These are phyloP conservation scores for Coprinopsis cinerea DNA, from an alignment of 768 basidiomycete species.

Conservation along the genomic window DNA sequence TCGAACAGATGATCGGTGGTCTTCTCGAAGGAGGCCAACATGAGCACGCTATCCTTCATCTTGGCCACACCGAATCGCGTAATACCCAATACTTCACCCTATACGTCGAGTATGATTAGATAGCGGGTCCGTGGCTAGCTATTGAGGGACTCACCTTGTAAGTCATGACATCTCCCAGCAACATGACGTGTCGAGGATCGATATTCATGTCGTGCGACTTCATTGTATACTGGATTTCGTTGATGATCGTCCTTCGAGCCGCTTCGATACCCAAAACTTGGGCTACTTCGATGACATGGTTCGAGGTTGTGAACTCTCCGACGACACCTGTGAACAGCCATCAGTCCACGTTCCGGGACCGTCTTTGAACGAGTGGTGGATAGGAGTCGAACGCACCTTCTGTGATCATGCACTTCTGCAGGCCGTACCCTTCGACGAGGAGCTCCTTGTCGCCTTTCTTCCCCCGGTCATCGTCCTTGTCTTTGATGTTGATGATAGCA, in stretches of 20 bases:
- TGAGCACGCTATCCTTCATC: slow-evolving; percentile 99
- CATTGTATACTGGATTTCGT: slow-evolving; percentile 98
- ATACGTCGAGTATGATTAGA: slow-evolving; percentile 1
- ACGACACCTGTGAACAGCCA: slow-evolving; percentile 68
- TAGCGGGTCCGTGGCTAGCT: not conserved
- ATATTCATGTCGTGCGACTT: slow-evolving; percentile 96
- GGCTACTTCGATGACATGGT: slow-evolving; percentile 95
- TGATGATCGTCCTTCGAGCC: slow-evolving; percentile 87
- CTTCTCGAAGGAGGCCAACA: slow-evolving; percentile 99
- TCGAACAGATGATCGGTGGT: slow-evolving; percentile 99
- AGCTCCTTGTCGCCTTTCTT: slow-evolving; percentile 88
- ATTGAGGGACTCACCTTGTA: slow-evolving; percentile 64
- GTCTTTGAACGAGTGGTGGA: not conserved
- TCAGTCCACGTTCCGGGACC: not conserved
- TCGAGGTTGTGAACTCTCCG: slow-evolving; percentile 88
- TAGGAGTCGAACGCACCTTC: slow-evolving; percentile 57
- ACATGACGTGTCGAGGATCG: slow-evolving; percentile 97
- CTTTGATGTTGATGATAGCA: slow-evolving; percentile 95
- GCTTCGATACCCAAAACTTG: slow-evolving; percentile 98
- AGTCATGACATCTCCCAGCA: slow-evolving; percentile 97
- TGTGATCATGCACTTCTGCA: slow-evolving; percentile 95
- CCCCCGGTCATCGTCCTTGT: slow-evolving; percentile 71
- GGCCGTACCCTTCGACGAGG: slow-evolving; percentile 93
- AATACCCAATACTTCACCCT: slow-evolving; percentile 97
- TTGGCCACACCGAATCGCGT: slow-evolving; percentile 98